Base-by-base conservation (phyloP, 2,329 filamentous ascomycete genomes). In the Arthrobotrys sinensis region DNA sequence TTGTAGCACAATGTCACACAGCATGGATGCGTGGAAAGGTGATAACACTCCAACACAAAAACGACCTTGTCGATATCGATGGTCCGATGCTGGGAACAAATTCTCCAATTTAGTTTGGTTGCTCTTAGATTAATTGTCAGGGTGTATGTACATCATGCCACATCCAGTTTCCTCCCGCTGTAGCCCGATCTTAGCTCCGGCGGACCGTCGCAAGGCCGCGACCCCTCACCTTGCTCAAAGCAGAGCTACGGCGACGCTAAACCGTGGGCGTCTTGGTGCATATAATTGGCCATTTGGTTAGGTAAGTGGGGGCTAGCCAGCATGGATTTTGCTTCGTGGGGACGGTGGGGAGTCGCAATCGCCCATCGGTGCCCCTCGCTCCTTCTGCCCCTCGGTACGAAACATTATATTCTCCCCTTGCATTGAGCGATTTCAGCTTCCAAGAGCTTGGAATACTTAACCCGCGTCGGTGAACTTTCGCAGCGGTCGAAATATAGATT, bases 11-110 rank as follows among this genome's bases (percentile, higher is more conserved):
- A 43, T 14, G 53, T 60, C 34, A 24, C 53, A 60, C 53, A 60
- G 11, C 53, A 60, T 60, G 36, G 48, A 57, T 7, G 6, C n/a
- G 10, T 6, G 7, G 4, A 60, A 43, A 43, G 55, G 3, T 32
- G 55, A 60, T 43, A 60, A 21, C 55, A 60, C 55, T 60, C 34
- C 55, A 60, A 60, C 55, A 43, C 55, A 60, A 60, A 60, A 60
- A 28, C 11, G 11, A 43, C 5, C 36, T 28, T 24, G 55, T 60
- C 28, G 55, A 40, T 43, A 8, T n/a, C 24, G 34, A 10, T 11
- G 36, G 28, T 43, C 11, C 21, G 11, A n/a, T n/a, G 34, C 16
- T n/a, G 24, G n/a, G 7, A 6, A 6, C n/a, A 16, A 28, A 16
- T 45, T 16, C 5, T 1, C 5, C 4, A n/a, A 45, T 45, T 45